These are phyloP conservation scores for Guyanaporus albipodus DNA, from an alignment of 768 basidiomycete species.

Conservation along the genomic window DNA sequence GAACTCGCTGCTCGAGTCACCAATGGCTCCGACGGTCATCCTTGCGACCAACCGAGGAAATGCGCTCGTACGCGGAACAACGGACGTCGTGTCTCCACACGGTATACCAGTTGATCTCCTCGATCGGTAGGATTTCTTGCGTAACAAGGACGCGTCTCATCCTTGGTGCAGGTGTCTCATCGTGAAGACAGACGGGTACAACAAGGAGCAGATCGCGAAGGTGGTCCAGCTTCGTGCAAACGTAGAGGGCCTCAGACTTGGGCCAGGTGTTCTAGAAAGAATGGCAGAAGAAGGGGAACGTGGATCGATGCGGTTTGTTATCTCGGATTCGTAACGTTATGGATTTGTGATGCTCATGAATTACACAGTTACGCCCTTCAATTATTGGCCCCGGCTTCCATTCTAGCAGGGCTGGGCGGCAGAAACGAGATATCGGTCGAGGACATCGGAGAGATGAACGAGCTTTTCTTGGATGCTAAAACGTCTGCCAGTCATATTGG, in stretches of 20 bases:
- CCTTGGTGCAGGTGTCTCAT: slow-evolving; percentile 71
- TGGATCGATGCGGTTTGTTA: slow-evolving; percentile 69
- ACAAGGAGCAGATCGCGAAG: slow-evolving; percentile 76
- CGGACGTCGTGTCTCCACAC: slow-evolving; percentile 87
- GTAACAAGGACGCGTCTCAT: slow-evolving; percentile 7
- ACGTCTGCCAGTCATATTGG: slow-evolving; percentile 58
- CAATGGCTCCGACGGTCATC: slow-evolving; percentile 97
- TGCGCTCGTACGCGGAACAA: slow-evolving; percentile 88
- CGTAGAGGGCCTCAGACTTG: slow-evolving; percentile 79
- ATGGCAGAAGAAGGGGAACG: slow-evolving; percentile 80
- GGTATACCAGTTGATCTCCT: slow-evolving; percentile 92
- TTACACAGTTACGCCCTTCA: slow-evolving; percentile 78
- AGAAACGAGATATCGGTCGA: slow-evolving; percentile 79
- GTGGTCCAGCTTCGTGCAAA: slow-evolving; percentile 85
- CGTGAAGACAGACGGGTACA: slow-evolving; percentile 86
- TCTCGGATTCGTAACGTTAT: slow-evolving; percentile 4
- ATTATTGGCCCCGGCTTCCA: slow-evolving; percentile 85
- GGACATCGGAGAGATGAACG: slow-evolving; percentile 91
- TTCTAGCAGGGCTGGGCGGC: slow-evolving; percentile 74
- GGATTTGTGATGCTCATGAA: slow-evolving; percentile 7
- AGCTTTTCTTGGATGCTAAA: slow-evolving; percentile 94
- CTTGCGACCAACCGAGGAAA: slow-evolving; percentile 95
- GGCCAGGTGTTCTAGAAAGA: slow-evolving; percentile 70
- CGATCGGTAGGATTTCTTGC: slow-evolving; percentile 60
- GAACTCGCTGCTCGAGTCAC: slow-evolving; percentile 91